A percentile compares a stretch with the other conserved stretches of the same genome.
Conservation (phyloP, 306 rosid genomes). For the Casuarina glauca region DNA sequence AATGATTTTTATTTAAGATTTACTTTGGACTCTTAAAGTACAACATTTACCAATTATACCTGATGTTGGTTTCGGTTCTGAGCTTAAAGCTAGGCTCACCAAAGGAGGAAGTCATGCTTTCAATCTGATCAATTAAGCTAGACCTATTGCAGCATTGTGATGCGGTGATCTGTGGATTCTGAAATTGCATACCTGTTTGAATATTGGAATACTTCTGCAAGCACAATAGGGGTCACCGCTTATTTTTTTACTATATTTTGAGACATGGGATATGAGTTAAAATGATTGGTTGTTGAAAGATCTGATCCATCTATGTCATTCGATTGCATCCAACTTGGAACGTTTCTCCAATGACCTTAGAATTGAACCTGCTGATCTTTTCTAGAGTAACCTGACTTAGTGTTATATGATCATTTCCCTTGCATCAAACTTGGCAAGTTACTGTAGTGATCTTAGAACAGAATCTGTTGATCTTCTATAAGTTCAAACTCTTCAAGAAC, state of each 20-base stretch:
- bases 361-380: background rate
- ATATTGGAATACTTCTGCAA: background rate
- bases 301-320: background rate
- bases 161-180: background rate
- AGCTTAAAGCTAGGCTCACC: background rate
- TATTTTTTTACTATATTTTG: background rate
- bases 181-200: background rate
- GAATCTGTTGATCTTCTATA: too few relatives aligned
- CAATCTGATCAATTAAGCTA: background rate
- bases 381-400: background rate
- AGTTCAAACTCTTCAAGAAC: too few relatives aligned
- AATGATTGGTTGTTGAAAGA: background rate
- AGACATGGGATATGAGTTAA: background rate
- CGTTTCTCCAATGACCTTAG: background rate
- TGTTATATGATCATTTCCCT: too few relatives aligned
- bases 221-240: background rate
- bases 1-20: conserved; percentile 9
- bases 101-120: background rate
- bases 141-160: background rate
- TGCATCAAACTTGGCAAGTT: too few relatives aligned
- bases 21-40: background rate
- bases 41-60: background rate
- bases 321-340: background rate
- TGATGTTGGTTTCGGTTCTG: background rate
- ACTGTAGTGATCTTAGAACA: too few relatives aligned